phyloP scores from a whole-genome alignment of 1,139 yeast species.

The Arxiozyma heterogenica region DNA sequence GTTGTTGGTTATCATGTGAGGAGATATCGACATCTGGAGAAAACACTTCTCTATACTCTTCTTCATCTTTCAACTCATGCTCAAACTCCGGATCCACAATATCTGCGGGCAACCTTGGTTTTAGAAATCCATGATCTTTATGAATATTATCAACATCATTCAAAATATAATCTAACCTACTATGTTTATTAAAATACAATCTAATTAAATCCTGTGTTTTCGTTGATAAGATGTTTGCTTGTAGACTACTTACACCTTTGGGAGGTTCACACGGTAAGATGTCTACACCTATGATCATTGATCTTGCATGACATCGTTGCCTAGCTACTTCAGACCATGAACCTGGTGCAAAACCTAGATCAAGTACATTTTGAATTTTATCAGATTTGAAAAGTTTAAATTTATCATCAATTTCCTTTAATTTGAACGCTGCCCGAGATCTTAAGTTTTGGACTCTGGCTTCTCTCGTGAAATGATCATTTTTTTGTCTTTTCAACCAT shows the following conservation, averaged over 20 bases:
- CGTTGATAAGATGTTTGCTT: constrained; percentile 73
- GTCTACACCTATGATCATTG: constrained; percentile 79
- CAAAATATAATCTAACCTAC: constrained; percentile 23
- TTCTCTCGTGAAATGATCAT: constrained; percentile 54
- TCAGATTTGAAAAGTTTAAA: constrained; percentile 47
- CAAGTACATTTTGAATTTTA: constrained; percentile 50
- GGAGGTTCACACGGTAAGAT: constrained; percentile 74
- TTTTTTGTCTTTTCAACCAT: constrained; percentile 67
- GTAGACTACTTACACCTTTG: constrained; percentile 65
- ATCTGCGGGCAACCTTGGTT: not conserved
- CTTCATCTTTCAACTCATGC: constrained; percentile 8
- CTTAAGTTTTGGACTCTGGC: constrained; percentile 56
- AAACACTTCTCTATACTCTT: constrained; percentile 14
- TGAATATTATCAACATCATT: constrained; percentile 18
- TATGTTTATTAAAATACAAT: constrained; percentile 43
- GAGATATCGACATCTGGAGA: constrained; percentile 2
- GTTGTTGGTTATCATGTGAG: constrained; percentile 17
- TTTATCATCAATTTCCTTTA: constrained; percentile 59
- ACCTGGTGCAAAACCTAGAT: constrained; percentile 92
- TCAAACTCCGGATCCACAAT: not conserved
- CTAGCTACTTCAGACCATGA: constrained; percentile 87
- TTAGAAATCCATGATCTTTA: constrained; percentile 18
- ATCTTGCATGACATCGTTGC: constrained; percentile 45
- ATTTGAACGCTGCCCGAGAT: constrained; percentile 87
- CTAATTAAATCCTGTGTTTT: constrained; percentile 54